Conservation (phyloP, 2,329 filamentous ascomycete species). For the Nannizziopsis arthrosporioides region DNA sequence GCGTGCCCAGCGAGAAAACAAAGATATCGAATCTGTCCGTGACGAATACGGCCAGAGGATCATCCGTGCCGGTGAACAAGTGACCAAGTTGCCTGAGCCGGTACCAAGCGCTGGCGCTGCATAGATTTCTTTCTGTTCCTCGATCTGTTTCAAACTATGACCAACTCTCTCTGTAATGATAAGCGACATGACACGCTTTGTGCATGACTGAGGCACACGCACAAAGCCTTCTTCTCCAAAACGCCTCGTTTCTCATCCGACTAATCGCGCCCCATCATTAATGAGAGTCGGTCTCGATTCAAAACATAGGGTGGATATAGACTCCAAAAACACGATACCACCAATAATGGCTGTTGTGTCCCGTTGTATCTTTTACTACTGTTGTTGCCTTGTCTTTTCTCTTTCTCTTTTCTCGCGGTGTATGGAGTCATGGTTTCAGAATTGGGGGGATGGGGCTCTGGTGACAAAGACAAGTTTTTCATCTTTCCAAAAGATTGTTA, state of each 20-base stretch:
- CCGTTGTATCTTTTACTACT: background rate
- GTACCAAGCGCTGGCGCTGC: slow-evolving; percentile 75
- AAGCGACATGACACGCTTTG: slow-evolving; percentile 4
- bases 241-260: background rate
- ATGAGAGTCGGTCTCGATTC: background rate
- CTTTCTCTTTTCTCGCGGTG: background rate
- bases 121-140: slow-evolving; percentile 26
- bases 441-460: background rate
- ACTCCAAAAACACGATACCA: no score
- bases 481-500: no score
- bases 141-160: background rate
- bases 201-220: slow-evolving; percentile 1
- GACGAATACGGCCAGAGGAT: slow-evolving; percentile 73
- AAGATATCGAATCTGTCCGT: slow-evolving; percentile 67
- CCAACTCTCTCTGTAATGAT: slow-evolving; percentile 2
- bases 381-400: background rate
- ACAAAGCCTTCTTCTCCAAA: background rate
- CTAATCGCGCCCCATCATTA: background rate
- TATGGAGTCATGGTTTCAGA: slow-evolving; percentile 5
- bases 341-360: no score
- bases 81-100: slow-evolving; percentile 71
- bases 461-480: no score
- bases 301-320: no score
- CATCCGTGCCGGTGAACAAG: slow-evolving; percentile 72
- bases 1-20: slow-evolving; percentile 66